Conservation (phyloP, 495 filamentous ascomycete species). For the Elasticomyces elasticus region DNA sequence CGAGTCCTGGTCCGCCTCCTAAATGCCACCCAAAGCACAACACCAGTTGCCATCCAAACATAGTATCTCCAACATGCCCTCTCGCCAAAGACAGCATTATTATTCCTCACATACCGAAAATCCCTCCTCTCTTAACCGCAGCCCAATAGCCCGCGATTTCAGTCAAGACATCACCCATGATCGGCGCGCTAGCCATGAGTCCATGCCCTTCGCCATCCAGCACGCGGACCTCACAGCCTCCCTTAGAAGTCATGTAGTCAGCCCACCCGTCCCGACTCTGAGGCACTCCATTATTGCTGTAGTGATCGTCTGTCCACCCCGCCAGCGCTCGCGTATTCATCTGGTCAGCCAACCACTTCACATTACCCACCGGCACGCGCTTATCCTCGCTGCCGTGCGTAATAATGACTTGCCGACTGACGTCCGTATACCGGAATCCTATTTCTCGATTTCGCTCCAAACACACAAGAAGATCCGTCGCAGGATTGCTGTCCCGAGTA, state of each 20-base stretch:
- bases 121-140: slow-evolving; percentile 45
- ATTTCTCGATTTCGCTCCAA: slow-evolving; percentile 85
- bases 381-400: slow-evolving; percentile 89
- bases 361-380: slow-evolving; percentile 88
- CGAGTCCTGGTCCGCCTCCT: too few relatives aligned
- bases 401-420: slow-evolving; percentile 79
- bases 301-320: not conserved
- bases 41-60: too few relatives aligned
- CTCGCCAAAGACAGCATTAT: too few relatives aligned
- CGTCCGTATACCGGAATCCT: slow-evolving; percentile 94
- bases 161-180: slow-evolving; percentile 87
- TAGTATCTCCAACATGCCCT: too few relatives aligned
- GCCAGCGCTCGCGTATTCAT: slow-evolving; percentile 60
- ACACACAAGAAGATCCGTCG: slow-evolving; percentile 85
- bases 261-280: slow-evolving; percentile 12
- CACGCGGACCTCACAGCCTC: slow-evolving; percentile 63
- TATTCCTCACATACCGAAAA: not conserved
- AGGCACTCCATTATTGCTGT: not conserved
- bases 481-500: slow-evolving; percentile 84
- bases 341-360: slow-evolving; percentile 83
- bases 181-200: slow-evolving; percentile 83
- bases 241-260: not conserved
- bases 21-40: too few relatives aligned
- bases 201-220: slow-evolving; percentile 92
- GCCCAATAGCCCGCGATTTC: slow-evolving; percentile 95